Evolutionary conservation across 2,329 filamentous ascomycete species (phyloP).

Genomic region (Cladorrhinum sp.): DNA sequence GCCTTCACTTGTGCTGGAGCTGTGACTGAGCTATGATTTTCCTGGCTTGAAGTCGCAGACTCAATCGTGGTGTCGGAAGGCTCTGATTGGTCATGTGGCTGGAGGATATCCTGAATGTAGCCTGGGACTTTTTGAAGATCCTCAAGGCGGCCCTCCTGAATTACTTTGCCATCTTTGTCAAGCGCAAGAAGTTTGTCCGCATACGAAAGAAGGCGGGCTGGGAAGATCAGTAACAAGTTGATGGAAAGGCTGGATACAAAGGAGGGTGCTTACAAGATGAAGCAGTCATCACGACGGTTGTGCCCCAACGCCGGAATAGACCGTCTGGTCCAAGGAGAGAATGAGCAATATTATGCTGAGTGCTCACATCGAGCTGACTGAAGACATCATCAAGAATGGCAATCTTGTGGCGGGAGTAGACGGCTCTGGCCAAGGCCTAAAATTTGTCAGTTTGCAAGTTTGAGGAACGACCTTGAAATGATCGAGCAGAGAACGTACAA

Average conservation of each 20-base stretch:
- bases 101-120: background rate
- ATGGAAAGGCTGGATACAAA: background rate
- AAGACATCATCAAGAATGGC: slow-evolving; percentile 11
- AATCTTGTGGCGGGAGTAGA: slow-evolving; percentile 8
- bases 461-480: slow-evolving; percentile 25
- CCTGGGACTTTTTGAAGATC: background rate
- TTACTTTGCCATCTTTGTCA: background rate
- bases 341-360: background rate
- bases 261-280: background rate
- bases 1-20: background rate
- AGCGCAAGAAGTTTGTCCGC: background rate
- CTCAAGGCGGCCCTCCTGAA: background rate
- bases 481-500: slow-evolving; percentile 34
- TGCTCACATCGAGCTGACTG: slow-evolving; percentile 8
- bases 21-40: background rate
- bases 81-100: background rate
- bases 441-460: slow-evolving; percentile 43
- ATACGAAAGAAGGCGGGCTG: background rate
- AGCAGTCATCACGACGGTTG: slow-evolving; percentile 6
- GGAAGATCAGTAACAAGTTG: background rate
- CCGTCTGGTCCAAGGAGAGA: slow-evolving; percentile 4
- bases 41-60: background rate
- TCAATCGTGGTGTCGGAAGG: background rate
- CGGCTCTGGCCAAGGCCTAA: slow-evolving; percentile 10
- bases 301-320: slow-evolving; percentile 2